These are phyloP conservation scores for Solanum tarapatanum DNA, from an alignment of 257 asterid species.

Conservation along the genomic window DNA sequence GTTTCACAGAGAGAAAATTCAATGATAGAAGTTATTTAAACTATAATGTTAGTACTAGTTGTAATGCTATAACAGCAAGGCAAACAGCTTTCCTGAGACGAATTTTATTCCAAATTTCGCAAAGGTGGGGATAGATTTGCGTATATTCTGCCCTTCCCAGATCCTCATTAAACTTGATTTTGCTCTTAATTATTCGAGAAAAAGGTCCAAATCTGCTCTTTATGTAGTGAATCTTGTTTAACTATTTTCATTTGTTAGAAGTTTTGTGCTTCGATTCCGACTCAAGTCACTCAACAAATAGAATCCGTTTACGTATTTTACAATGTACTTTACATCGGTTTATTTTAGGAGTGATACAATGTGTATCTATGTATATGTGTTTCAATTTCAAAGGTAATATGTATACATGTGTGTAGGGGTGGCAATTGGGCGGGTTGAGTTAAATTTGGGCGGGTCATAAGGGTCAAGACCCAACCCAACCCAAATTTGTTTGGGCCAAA, in stretches of 20 bases:
- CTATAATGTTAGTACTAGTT: no score
- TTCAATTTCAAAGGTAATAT: background rate
- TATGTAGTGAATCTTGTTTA: no score
- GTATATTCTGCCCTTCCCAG: accelerated
- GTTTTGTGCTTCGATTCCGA: no score
- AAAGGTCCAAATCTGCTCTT: background rate
- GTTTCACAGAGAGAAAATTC: background rate
- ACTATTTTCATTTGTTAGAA: no score
- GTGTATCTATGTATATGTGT: background rate
- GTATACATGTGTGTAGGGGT: no score
- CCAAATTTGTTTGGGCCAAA: no score
- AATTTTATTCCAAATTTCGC: background rate
- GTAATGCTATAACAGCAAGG: background rate
- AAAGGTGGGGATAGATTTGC: background rate
- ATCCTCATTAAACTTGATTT: background rate
- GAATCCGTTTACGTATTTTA: background rate
- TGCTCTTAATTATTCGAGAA: background rate
- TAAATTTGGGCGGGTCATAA: no score
- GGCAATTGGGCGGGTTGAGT: no score
- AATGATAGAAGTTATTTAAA: background rate
- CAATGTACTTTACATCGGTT: no score
- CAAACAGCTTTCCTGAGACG: background rate
- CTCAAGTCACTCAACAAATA: no score
- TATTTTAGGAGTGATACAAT: background rate
- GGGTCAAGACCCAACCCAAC: no score